Evolutionary conservation across 2,329 filamentous ascomycete species (phyloP).

Genomic region (Diplodia mutila): DNA sequence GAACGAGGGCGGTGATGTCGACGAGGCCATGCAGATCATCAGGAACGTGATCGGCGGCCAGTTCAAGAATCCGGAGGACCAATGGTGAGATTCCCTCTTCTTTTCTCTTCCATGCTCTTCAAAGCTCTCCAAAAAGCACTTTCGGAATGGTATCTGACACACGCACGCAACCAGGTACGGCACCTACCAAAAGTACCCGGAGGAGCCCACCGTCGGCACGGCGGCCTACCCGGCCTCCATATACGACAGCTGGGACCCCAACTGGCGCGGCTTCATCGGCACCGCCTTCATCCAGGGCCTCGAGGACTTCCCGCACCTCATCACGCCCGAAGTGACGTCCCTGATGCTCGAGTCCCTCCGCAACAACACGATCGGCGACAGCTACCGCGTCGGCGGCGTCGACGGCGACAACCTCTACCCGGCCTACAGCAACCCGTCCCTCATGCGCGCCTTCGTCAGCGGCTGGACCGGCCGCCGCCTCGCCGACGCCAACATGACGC

Average conservation of each 20-base stretch:
- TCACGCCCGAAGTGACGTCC: slow-evolving; percentile 43
- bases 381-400: slow-evolving; percentile 63
- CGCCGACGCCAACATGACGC: slow-evolving; percentile 63
- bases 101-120: too few relatives aligned
- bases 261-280: slow-evolving; percentile 67
- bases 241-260: slow-evolving; percentile 65
- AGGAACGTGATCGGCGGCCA: slow-evolving; percentile 58
- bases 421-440: slow-evolving; percentile 62
- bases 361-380: slow-evolving; percentile 62
- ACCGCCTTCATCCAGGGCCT: slow-evolving; percentile 62
- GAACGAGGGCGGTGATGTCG: slow-evolving; percentile 55
- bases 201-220: slow-evolving; percentile 62
- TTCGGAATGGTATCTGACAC: too few relatives aligned
- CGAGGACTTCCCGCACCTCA: slow-evolving; percentile 60
- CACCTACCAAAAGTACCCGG: slow-evolving; percentile 58
- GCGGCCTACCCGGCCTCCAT: slow-evolving; percentile 54
- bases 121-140: too few relatives aligned
- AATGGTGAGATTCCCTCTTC: slow-evolving; percentile 53
- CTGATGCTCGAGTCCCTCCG: slow-evolving; percentile 59
- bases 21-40: slow-evolving; percentile 59
- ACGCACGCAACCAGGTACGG: slow-evolving; percentile 44
- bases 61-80: slow-evolving; percentile 55
- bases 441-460: slow-evolving; percentile 66
- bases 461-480: slow-evolving; percentile 62
- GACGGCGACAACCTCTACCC: slow-evolving; percentile 66